Evolutionary conservation across 2,329 filamentous ascomycete genomes (phyloP).

Genomic region (Elsinoe batatas): DNA sequence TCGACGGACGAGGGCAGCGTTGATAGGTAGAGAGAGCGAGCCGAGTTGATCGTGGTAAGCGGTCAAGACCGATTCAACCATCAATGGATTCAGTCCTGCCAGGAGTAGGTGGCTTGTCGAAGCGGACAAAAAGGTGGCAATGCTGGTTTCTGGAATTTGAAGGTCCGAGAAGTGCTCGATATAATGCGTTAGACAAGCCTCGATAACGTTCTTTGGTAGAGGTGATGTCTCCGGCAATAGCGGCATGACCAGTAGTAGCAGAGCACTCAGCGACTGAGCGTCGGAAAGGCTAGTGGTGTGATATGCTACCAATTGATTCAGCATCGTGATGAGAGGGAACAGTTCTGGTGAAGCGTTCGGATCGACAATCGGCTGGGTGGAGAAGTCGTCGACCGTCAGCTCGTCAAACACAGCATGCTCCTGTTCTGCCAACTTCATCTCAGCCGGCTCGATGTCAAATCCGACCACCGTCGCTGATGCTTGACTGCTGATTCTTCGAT

Average conservation of each 20-base stretch:
- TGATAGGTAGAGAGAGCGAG: conserved; percentile 37
- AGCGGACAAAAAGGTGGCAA: conserved; percentile 32
- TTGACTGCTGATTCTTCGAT: not conserved
- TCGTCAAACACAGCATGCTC: conserved; percentile 18
- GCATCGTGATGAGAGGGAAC: conserved; percentile 34
- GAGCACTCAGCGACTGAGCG: conserved; percentile 38
- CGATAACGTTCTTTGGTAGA: conserved; percentile 23
- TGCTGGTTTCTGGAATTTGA: conserved; percentile 30
- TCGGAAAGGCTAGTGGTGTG: conserved; percentile 34
- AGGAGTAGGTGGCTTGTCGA: conserved; percentile 32
- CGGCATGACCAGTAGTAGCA: conserved; percentile 38
- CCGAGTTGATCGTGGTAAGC: conserved; percentile 49
- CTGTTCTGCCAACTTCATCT: not conserved
- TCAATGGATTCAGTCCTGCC: conserved; percentile 39
- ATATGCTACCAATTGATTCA: conserved; percentile 33
- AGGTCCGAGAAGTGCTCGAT: conserved; percentile 30
- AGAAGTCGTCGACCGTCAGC: conserved; percentile 29
- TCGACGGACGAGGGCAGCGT: conserved; percentile 47
- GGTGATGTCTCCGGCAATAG: conserved; percentile 35
- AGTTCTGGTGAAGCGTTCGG: conserved; percentile 26
- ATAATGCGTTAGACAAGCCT: conserved; percentile 30
- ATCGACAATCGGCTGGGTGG: conserved; percentile 24
- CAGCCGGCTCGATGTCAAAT: conserved; percentile 12
- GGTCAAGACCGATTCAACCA: conserved; percentile 46
- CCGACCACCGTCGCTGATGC: not conserved